phyloP scores from a whole-genome alignment of 1,284 basidiomycete species.

The Cronartium quercuum region DNA sequence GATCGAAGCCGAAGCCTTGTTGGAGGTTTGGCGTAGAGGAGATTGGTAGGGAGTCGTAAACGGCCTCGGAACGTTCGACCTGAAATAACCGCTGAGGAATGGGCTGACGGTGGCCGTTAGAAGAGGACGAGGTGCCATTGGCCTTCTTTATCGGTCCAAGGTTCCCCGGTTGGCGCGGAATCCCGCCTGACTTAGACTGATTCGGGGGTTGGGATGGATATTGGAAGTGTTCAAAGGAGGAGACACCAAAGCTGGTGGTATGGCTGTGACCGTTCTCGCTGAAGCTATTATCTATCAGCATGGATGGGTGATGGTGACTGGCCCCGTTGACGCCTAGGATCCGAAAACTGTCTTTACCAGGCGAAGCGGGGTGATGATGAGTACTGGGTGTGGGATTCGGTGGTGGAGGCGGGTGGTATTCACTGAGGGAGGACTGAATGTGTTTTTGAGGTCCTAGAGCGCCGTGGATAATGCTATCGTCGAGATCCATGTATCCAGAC shows the following conservation, averaged over 20 bases:
- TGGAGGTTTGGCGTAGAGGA: slow-evolving; percentile 34
- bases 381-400: slow-evolving; percentile 18
- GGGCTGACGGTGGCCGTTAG: background rate
- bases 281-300: slow-evolving; percentile 25
- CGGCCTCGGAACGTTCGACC: slow-evolving; percentile 7
- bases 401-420: background rate
- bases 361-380: slow-evolving; percentile 6
- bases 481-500: slow-evolving; percentile 25
- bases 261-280: slow-evolving; percentile 28
- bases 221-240: slow-evolving; percentile 24
- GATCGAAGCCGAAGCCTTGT: slow-evolving; percentile 19
- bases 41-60: slow-evolving; percentile 19
- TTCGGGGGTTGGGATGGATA: slow-evolving; percentile 3
- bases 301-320: slow-evolving; percentile 8
- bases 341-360: slow-evolving; percentile 28
- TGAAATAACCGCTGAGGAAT: slow-evolving; percentile 3
- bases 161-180: too few species aligned
- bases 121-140: background rate
- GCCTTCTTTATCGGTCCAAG: background rate
- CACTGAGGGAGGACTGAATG: background rate
- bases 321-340: slow-evolving; percentile 22
- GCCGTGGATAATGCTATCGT: slow-evolving; percentile 22
- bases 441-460: background rate
- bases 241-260: slow-evolving; percentile 3
- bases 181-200: background rate